phyloP scores from a whole-genome alignment of 2,329 filamentous ascomycete genomes.

The Penicillium sumatraense region DNA sequence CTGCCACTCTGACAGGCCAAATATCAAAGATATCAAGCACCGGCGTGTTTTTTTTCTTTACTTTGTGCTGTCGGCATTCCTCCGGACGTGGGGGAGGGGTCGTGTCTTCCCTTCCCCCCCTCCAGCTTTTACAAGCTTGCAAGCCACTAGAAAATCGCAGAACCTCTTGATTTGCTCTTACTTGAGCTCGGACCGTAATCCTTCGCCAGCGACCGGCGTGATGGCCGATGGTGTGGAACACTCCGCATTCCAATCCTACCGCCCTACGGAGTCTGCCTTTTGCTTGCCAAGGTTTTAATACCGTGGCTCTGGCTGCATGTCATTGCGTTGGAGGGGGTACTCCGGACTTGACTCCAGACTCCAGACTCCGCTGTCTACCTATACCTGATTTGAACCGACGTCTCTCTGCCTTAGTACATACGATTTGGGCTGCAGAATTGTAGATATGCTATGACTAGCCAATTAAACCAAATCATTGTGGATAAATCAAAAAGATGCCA shows the following conservation, averaged over 20 bases:
- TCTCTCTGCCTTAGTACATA: too few species aligned
- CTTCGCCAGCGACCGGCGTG: conserved; percentile 1
- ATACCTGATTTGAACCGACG: too few species aligned
- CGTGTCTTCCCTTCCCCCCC: not conserved
- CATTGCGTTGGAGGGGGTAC: not conserved
- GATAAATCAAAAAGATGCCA: not conserved
- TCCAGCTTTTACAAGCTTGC: not conserved
- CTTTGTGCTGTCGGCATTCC: conserved; percentile 7
- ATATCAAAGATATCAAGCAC: not conserved
- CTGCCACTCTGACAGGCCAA: not conserved
- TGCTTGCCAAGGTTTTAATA: not conserved
- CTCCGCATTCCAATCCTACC: conserved; percentile 9
- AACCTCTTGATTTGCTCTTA: conserved; percentile 1
- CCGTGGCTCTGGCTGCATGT: not conserved
- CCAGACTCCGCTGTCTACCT: too few species aligned
- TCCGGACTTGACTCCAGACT: not conserved
- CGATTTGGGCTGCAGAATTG: too few species aligned
- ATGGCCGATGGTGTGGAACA: conserved; percentile 11
- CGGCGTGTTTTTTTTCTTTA: too few species aligned
- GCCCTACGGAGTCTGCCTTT: not conserved
- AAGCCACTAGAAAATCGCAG: not conserved
- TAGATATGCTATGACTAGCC: too few species aligned
- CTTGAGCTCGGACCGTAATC: conserved; percentile 8
- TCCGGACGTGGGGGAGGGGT: conserved; percentile 12
- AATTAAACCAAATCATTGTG: not conserved